Percentiles rank a stretch among this genome's conserved stretches.
Conservation (phyloP, 345 rosid genomes). For the Lagerstroemia speciosa region DNA sequence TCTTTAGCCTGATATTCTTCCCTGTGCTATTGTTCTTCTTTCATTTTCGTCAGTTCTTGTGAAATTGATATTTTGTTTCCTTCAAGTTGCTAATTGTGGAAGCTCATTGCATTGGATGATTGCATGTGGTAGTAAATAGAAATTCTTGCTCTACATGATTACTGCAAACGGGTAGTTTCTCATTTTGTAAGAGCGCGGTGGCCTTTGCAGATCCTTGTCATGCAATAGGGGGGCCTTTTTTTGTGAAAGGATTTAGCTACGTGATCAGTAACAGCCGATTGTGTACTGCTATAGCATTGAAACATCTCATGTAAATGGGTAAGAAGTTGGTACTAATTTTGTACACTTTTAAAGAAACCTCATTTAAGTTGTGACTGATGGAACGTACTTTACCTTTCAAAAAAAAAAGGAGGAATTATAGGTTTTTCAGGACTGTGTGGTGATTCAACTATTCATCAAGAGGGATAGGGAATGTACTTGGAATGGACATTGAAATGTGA, state of each 20-base stretch:
- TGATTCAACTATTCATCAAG: background rate
- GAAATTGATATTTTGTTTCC: background rate
- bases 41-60: background rate
- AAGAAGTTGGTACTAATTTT: no score
- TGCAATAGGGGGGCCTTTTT: no score
- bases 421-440: background rate
- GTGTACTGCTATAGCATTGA: no score
- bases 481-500: background rate
- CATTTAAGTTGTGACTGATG: no score
- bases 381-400: no score
- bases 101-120: background rate
- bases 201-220: background rate
- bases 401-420: no score
- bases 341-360: no score
- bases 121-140: background rate
- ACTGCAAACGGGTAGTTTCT: background rate
- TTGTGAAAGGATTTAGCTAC: no score
- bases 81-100: background rate
- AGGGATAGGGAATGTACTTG: background rate
- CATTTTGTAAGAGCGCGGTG: background rate
- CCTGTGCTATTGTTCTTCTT: background rate
- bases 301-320: no score
- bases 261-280: no score
- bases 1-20: background rate
- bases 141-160: background rate